Evolutionary conservation across 306 rosid genomes (phyloP).

Genomic region (Canavalia gladiata): DNA sequence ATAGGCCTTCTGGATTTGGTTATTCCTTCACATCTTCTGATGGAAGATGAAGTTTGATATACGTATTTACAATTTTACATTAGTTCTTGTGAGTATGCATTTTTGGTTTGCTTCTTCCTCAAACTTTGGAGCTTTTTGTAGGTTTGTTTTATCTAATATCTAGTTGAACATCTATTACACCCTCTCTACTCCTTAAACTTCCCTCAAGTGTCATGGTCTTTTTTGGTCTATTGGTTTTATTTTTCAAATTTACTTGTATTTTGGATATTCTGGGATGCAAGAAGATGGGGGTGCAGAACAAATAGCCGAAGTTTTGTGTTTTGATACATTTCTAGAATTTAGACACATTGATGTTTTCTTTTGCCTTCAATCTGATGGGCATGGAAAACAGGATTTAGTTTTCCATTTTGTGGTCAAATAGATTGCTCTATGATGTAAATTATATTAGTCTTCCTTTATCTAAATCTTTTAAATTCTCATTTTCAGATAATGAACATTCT

Average conservation of each 20-base stretch:
- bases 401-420: neutral
- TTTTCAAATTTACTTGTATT: slow-evolving; percentile 3
- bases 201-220: neutral
- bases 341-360: neutral
- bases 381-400: neutral
- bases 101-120: neutral
- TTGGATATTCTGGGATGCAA: slow-evolving; percentile 29
- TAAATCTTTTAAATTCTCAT: neutral
- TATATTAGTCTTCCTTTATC: neutral
- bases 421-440: neutral
- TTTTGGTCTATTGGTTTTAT: neutral
- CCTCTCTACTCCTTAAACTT: slow-evolving; percentile 19
- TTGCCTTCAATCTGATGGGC: neutral
- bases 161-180: slow-evolving; percentile 12
- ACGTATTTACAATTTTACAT: neutral
- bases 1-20: slow-evolving; percentile 70
- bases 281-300: slow-evolving; percentile 26
- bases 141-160: slow-evolving; percentile 1
- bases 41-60: slow-evolving; percentile 63
- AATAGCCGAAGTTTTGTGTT: slow-evolving; percentile 6
- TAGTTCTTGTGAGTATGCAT: neutral
- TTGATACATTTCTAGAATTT: slow-evolving; percentile 2
- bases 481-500: neutral
- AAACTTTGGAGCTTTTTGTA: slow-evolving; percentile 13
- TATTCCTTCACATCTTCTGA: slow-evolving; percentile 65